phyloP scores from a whole-genome alignment of 495 filamentous ascomycete species.

The Hypoxylon trugodes region DNA sequence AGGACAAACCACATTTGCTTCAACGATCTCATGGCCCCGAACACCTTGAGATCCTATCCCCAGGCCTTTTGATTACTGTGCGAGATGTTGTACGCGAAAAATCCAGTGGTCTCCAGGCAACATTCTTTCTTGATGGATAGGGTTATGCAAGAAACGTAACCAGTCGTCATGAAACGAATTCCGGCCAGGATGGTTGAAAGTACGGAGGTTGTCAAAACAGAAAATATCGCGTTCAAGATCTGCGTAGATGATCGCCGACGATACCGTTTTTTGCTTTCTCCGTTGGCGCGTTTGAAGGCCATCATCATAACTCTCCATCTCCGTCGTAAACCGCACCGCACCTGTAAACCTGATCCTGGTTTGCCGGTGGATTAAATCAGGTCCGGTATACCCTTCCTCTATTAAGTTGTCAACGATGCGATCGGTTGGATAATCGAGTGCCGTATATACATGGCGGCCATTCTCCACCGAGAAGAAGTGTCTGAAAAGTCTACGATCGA shows the following conservation, averaged over 20 bases:
- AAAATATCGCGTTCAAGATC: slow-evolving; percentile 11
- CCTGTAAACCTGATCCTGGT: background rate
- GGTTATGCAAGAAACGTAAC: slow-evolving; percentile 21
- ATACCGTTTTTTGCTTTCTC: background rate
- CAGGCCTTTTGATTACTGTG: background rate
- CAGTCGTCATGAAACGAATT: background rate
- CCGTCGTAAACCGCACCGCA: background rate
- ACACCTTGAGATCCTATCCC: background rate
- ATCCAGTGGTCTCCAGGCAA: slow-evolving; percentile 17
- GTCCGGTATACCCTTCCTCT: background rate
- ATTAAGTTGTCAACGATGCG: background rate
- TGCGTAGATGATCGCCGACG: background rate
- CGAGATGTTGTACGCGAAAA: background rate
- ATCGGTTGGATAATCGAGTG: background rate
- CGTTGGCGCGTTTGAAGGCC: background rate
- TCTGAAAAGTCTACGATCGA: background rate
- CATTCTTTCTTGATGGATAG: background rate
- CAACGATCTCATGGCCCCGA: background rate
- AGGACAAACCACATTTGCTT: background rate
- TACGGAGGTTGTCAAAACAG: background rate
- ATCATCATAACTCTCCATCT: background rate
- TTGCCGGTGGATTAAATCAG: background rate
- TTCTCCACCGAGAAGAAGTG: slow-evolving; percentile 9
- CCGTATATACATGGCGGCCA: background rate
- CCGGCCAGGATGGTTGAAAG: background rate